phyloP scores from a whole-genome alignment of 2,329 filamentous ascomycete species.

The Paecilomyces niveus region DNA sequence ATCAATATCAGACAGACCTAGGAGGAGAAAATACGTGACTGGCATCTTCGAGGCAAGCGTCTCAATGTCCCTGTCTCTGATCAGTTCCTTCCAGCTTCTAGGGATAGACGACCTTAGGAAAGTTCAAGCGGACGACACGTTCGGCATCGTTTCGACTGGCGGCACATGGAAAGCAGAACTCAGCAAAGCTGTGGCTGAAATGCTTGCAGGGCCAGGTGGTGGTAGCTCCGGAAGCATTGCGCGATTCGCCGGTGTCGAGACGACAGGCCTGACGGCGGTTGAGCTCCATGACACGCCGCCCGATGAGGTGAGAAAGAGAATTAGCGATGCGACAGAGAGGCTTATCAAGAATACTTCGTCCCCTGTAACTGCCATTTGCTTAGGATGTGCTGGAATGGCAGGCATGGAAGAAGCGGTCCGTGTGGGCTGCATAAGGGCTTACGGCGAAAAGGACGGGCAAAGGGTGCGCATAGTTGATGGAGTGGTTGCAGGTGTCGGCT shows the following conservation, averaged over 20 bases:
- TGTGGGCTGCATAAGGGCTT: conserved; percentile 57
- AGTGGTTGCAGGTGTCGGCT: conserved; percentile 30
- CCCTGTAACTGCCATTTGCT: conserved; percentile 61
- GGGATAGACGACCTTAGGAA: conserved; percentile 17
- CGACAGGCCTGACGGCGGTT: conserved; percentile 70
- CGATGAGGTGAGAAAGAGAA: conserved; percentile 56
- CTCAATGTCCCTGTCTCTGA: conserved; percentile 52
- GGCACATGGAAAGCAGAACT: conserved; percentile 74
- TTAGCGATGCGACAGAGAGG: conserved; percentile 62
- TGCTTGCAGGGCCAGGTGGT: conserved; percentile 49
- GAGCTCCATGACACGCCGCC: conserved; percentile 67
- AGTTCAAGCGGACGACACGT: conserved; percentile 42
- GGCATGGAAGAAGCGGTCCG: conserved; percentile 73
- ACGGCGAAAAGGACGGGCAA: conserved; percentile 53
- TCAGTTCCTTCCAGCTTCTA: conserved; percentile 34
- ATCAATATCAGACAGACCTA: conserved; percentile 10
- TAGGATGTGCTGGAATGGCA: conserved; percentile 89
- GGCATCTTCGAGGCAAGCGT: conserved; percentile 88
- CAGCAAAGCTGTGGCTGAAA: conserved; percentile 54
- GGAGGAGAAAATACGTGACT: conserved; percentile 50
- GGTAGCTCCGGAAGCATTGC: conserved; percentile 21
- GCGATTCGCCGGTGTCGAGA: conserved; percentile 72
- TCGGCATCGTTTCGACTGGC: conserved; percentile 86
- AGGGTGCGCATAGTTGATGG: conserved; percentile 71
- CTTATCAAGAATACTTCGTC: conserved; percentile 48